Conservation (phyloP, 202 grass and related monocot genomes). For the Musa balbisiana region DNA sequence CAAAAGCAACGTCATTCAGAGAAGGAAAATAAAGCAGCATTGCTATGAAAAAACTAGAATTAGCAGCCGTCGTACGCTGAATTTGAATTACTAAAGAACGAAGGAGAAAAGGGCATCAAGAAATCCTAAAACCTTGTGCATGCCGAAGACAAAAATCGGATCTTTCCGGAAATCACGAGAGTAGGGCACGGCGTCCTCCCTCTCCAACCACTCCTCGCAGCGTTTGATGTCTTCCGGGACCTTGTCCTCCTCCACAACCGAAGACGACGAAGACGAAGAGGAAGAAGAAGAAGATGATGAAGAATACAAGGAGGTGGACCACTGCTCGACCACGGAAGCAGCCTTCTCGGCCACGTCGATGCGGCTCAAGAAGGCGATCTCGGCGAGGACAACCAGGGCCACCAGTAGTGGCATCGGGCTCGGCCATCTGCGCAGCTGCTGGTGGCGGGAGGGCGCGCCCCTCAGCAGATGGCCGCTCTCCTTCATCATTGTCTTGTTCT, state of each 20-base stretch:
- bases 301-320: conserved; percentile 60
- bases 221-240: not conserved
- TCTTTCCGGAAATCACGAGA: conserved; percentile 66
- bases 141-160: conserved; percentile 63
- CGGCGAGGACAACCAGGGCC: conserved; percentile 57
- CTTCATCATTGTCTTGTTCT: not conserved
- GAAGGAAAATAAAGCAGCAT: no score
- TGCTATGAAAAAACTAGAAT: not conserved
- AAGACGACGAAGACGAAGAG: conserved; percentile 9
- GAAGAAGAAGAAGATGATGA: not conserved
- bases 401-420: conserved; percentile 55
- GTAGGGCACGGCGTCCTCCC: conserved; percentile 67
- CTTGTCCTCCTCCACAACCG: conserved; percentile 16
- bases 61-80: not conserved
- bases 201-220: conserved; percentile 68
- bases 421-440: conserved; percentile 44
- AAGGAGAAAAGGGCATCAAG: not conserved
- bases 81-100: not conserved
- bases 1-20: no score
- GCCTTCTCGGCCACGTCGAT: conserved; percentile 82
- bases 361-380: conserved; percentile 77
- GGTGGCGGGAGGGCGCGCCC: conserved; percentile 20
- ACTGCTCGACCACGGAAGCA: conserved; percentile 53
- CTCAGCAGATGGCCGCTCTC: not conserved
- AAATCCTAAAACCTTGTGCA: conserved; percentile 40